Percentiles rank a stretch among this genome's conserved stretches.
phyloP scores from a whole-genome alignment of 2,329 filamentous ascomycete species.

The Rugonectria rugulosa region DNA sequence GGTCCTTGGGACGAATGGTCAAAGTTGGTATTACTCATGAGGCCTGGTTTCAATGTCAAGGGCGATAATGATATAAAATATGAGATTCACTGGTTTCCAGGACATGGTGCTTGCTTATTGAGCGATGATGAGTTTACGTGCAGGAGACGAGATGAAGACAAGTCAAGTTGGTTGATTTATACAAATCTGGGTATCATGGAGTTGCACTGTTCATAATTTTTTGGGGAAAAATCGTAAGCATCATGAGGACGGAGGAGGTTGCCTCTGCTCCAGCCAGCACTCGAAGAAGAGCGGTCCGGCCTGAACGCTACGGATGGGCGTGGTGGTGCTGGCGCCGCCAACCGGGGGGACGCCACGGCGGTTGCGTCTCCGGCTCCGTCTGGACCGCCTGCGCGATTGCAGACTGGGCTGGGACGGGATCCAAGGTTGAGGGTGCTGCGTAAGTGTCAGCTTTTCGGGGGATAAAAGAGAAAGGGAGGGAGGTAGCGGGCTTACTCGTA shows the following conservation, averaged over 20 bases:
- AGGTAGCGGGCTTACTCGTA: conserved; percentile 55
- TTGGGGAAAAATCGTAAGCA: background rate
- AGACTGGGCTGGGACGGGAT: conserved; percentile 61
- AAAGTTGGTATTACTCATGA: conserved; percentile 5
- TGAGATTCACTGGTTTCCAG: conserved; percentile 2
- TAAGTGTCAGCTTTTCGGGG: conserved; percentile 9
- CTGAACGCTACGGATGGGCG: conserved; percentile 60
- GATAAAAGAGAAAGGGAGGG: background rate
- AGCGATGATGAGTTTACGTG: conserved; percentile 37
- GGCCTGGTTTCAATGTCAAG: background rate
- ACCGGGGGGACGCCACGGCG: conserved; percentile 28
- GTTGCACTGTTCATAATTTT: background rate
- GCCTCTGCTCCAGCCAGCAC: conserved; percentile 64
- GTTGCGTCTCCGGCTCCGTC: conserved; percentile 34
- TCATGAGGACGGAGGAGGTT: conserved; percentile 4
- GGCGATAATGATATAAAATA: conserved; percentile 1
- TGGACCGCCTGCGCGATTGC: conserved; percentile 46
- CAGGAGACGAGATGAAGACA: too few relatives aligned
- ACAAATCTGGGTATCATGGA: conserved; percentile 19
- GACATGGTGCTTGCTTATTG: conserved; percentile 16
- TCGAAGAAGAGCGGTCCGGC: conserved; percentile 70
- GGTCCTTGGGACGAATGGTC: conserved; percentile 3
- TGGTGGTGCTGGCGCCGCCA: conserved; percentile 54
- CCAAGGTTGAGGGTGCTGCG: conserved; percentile 67
- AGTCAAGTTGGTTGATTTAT: too few relatives aligned